These are phyloP conservation scores for Papiliotrema fonsecae DNA, from an alignment of 1,284 basidiomycete genomes.

Conservation along the genomic window DNA sequence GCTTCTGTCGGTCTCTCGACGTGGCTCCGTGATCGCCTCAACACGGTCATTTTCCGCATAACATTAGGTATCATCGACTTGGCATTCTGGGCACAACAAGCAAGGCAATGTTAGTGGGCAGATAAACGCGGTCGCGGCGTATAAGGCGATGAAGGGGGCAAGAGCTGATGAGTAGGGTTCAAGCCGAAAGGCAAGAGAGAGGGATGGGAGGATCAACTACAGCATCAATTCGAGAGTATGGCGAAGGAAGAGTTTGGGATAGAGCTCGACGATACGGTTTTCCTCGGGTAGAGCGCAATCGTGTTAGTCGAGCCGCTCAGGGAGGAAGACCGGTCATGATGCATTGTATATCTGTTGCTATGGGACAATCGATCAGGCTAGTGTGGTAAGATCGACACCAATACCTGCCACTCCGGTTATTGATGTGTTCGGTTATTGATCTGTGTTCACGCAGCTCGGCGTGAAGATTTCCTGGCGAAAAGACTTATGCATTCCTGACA, in stretches of 20 bases:
- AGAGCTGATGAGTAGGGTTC: conserved; percentile 20
- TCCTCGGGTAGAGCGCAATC: conserved; percentile 42
- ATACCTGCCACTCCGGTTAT: no score
- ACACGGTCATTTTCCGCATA: conserved; percentile 46
- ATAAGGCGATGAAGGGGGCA: background rate
- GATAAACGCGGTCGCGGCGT: background rate
- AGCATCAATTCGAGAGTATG: conserved; percentile 47
- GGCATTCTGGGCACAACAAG: conserved; percentile 46
- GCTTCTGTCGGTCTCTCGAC: conserved; percentile 33
- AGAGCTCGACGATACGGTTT: conserved; percentile 49
- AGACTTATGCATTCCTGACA: no score
- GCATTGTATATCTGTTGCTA: no score
- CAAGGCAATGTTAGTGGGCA: conserved; percentile 39
- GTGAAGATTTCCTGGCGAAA: no score
- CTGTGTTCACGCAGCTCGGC: no score
- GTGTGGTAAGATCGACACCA: no score
- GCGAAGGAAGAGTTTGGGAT: conserved; percentile 52
- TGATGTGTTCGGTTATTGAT: no score
- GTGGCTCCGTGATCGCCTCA: conserved; percentile 43
- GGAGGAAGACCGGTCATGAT: no score
- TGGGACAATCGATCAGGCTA: no score
- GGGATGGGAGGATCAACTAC: conserved; percentile 44
- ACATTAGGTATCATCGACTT: conserved; percentile 49
- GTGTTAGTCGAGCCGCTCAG: conserved; percentile 93
- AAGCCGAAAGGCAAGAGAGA: conserved; percentile 41